Base-by-base conservation (phyloP, 805 yeast species). In the Barnettozyma siamensis region DNA sequence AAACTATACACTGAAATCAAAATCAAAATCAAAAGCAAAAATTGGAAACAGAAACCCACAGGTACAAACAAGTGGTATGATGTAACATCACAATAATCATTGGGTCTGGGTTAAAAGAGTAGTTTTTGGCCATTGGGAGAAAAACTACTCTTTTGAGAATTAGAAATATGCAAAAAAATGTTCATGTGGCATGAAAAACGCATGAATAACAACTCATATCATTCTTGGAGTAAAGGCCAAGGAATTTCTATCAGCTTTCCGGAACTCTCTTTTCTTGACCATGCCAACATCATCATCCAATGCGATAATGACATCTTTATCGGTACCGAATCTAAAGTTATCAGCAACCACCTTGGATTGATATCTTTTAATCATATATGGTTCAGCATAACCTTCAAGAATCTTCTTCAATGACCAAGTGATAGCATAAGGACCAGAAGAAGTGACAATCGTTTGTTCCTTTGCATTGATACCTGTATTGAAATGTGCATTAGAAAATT, bases 361-460 rank as follows among this genome's bases (percentile, higher is more conserved):
- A 57, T 83, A 83, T 42, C 76, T 69, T 59, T 76, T 80, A 57
- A 89, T 79, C 37, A 70, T 63, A 58, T 85, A 86, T 7, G 83
- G 73, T 20, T 67, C 71, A 33, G 62, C 62, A 42, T 73, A 76
- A 41, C 78, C 76, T 33, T 65, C 64, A 33, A 81, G 57, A 12
- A 83, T 68, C 46, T 79, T 76, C 49, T 66, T 71, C 56, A 88
- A 60, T 11, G 83, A 78, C 96, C 96, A 88, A 1, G 84, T 72
- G 18, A 88, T 73, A 19, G 88, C 83, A 60, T 78, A 88, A 16
- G 89, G 91, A 2, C 96, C 96, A 2, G 82, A 69, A 4, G 91
- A 78, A 1, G 95, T 73, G 19, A 87, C 78, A 38, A 88, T 83
- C 2, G 81, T 70, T 16, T 83, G 78, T 55, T 83, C 93, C 46